Conservation (phyloP, 2,329 filamentous ascomycete genomes). For the Fusarium foetens region DNA sequence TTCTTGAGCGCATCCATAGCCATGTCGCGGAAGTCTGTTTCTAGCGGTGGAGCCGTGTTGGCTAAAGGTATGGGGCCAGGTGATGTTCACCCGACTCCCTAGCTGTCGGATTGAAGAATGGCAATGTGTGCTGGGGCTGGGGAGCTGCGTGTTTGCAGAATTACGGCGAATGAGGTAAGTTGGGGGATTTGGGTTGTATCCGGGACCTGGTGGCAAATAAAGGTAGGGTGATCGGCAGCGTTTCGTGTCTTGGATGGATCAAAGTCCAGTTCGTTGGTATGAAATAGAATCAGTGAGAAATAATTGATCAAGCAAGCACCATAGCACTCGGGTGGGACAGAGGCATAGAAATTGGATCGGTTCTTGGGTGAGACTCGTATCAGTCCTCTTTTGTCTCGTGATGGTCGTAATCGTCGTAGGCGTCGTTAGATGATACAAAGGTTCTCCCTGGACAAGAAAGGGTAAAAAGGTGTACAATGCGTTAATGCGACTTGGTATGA, state of each 20-base stretch:
- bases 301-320: slow-evolving; percentile 5
- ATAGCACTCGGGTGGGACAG: slow-evolving; percentile 4
- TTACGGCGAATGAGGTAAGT: slow-evolving; percentile 2
- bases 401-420: slow-evolving; percentile 36
- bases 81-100: slow-evolving; percentile 47
- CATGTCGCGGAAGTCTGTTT: slow-evolving; percentile 49
- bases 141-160: slow-evolving; percentile 15
- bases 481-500: background rate
- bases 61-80: slow-evolving; percentile 45
- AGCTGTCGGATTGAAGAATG: slow-evolving; percentile 21
- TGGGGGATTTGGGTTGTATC: background rate
- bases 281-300: slow-evolving; percentile 23
- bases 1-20: slow-evolving; percentile 67
- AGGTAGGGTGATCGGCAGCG: slow-evolving; percentile 23
- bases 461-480: background rate
- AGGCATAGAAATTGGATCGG: background rate
- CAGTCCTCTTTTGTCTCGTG: slow-evolving; percentile 33
- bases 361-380: slow-evolving; percentile 17
- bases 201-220: slow-evolving; percentile 30
- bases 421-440: slow-evolving; percentile 33
- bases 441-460: background rate
- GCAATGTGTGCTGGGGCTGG: background rate
- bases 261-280: slow-evolving; percentile 12
- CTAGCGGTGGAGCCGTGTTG: slow-evolving; percentile 45
- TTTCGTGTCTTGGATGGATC: slow-evolving; percentile 19